Conservation (phyloP, 139 green algal species). For the Chlamydomonas sp. region DNA sequence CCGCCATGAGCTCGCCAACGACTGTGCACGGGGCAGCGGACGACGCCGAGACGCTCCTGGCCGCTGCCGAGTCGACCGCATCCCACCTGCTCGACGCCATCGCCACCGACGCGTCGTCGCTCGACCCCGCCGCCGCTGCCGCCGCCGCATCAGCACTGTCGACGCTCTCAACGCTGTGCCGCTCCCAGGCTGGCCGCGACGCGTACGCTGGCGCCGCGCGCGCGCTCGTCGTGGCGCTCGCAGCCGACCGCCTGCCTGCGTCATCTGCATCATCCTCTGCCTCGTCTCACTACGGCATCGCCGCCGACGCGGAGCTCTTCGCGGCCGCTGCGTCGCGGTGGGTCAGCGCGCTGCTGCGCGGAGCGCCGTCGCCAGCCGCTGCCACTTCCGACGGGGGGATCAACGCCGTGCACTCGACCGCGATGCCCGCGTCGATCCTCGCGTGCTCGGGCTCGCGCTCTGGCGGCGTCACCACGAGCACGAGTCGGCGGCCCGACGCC, state of each 20-base stretch:
- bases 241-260: background rate
- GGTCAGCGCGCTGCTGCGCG: too few relatives aligned
- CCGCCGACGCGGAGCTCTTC: too few relatives aligned
- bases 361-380: too few relatives aligned
- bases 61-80: background rate
- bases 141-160: slow-evolving; percentile 2
- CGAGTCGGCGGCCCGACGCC: too few relatives aligned
- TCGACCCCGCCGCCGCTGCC: background rate
- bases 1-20: background rate
- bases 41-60: background rate
- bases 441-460: too few relatives aligned
- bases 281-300: too few relatives aligned
- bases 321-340: too few relatives aligned
- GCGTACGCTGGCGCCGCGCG: background rate
- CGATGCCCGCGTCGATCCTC: too few relatives aligned
- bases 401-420: too few relatives aligned
- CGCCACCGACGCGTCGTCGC: background rate
- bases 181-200: slow-evolving; percentile 9
- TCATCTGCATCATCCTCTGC: slow-evolving; percentile 1
- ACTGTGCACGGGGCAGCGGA: too few relatives aligned
- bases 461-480: too few relatives aligned
- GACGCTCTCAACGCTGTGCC: background rate
- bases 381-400: too few relatives aligned
- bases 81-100: background rate
- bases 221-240: background rate